phyloP scores from a whole-genome alignment of 495 filamentous ascomycete species.

The Evernia prunastri region DNA sequence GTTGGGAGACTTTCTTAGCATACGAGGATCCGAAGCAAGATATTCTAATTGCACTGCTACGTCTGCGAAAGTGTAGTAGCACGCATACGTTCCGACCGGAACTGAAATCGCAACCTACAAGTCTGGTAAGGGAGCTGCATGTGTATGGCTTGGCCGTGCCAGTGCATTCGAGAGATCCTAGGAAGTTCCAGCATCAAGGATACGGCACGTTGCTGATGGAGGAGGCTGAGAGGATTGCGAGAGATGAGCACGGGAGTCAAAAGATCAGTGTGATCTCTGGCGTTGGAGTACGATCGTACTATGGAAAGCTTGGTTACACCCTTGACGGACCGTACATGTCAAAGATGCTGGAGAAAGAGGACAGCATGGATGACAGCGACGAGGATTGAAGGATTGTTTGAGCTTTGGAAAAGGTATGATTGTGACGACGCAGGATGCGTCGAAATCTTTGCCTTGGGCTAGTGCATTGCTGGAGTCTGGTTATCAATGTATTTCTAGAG shows the following conservation, averaged over 20 bases:
- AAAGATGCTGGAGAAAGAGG: constrained; percentile 47
- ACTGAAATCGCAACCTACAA: constrained; percentile 77
- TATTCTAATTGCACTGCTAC: constrained; percentile 87
- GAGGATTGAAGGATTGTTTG: constrained; percentile 31
- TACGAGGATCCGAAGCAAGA: constrained; percentile 99
- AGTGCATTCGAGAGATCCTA: constrained; percentile 83
- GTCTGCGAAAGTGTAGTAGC: constrained; percentile 80
- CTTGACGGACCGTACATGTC: constrained; percentile 90
- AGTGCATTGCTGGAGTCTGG: neutral
- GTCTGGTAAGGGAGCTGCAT: constrained; percentile 88
- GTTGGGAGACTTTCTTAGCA: constrained; percentile 96
- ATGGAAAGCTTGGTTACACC: constrained; percentile 83
- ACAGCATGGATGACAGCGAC: constrained; percentile 38
- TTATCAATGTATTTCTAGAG: neutral
- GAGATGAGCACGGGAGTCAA: constrained; percentile 82
- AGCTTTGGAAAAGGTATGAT: neutral
- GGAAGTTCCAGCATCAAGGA: constrained; percentile 97
- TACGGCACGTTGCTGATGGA: constrained; percentile 97
- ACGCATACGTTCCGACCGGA: constrained; percentile 89
- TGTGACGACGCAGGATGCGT: neutral
- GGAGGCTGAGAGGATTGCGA: constrained; percentile 89
- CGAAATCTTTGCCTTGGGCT: neutral
- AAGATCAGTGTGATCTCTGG: constrained; percentile 97
- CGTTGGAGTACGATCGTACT: constrained; percentile 90
- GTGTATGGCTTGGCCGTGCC: constrained; percentile 96